Conservation (phyloP, 495 filamentous ascomycete genomes). For the Talaromyces thailandensis region DNA sequence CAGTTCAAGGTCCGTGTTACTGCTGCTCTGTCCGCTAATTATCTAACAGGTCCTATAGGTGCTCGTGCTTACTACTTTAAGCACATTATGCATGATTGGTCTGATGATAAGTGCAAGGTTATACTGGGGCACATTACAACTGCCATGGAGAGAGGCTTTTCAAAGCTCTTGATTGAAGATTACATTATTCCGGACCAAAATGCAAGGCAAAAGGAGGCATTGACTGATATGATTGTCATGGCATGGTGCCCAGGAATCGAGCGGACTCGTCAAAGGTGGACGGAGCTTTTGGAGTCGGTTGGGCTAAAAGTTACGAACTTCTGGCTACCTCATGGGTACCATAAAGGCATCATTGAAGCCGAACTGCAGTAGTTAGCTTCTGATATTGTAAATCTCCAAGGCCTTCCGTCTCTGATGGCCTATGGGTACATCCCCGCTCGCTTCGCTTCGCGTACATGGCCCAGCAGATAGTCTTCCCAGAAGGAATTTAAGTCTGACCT, state of each 20-base stretch:
- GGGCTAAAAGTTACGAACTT: slow-evolving; percentile 22
- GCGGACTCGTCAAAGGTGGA: slow-evolving; percentile 21
- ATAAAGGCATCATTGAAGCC: slow-evolving; percentile 24
- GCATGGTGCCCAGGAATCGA: slow-evolving; percentile 18
- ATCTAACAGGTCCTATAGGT: slow-evolving; percentile 10
- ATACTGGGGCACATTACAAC: slow-evolving; percentile 22
- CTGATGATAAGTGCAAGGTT: slow-evolving; percentile 20
- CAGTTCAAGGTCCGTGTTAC: slow-evolving; percentile 14
- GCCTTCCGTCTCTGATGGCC: background rate
- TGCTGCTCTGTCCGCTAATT: background rate
- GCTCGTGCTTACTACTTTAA: slow-evolving; percentile 38
- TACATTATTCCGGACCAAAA: slow-evolving; percentile 29
- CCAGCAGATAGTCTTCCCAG: background rate
- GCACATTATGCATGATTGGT: slow-evolving; percentile 39
- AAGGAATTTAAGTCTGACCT: background rate
- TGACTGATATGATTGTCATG: slow-evolving; percentile 30
- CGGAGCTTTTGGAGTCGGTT: slow-evolving; percentile 17
- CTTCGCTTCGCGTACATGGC: background rate
- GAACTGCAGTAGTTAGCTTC: slow-evolving; percentile 9
- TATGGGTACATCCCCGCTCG: background rate
- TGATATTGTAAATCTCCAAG: background rate
- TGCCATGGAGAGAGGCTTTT: slow-evolving; percentile 32
- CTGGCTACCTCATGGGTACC: slow-evolving; percentile 14
- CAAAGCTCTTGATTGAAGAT: slow-evolving; percentile 30
- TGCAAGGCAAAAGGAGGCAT: slow-evolving; percentile 10